phyloP scores from a whole-genome alignment of 306 rosid genomes.

The Trifolium repens region DNA sequence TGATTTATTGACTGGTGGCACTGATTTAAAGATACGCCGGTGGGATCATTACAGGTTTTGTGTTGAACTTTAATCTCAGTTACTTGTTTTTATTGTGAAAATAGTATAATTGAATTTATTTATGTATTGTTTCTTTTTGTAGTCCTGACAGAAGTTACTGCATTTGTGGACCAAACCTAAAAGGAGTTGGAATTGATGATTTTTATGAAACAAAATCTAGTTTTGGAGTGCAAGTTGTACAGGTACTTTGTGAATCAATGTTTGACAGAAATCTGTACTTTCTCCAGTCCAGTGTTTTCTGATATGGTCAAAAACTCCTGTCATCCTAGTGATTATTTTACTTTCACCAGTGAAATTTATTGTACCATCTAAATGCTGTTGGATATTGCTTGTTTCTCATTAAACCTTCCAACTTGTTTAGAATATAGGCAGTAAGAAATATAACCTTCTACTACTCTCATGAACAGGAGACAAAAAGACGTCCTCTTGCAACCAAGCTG shows the following conservation, averaged over 20 bases:
- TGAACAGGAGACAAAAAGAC: conserved; percentile 80
- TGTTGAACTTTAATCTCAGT: conserved; percentile 33
- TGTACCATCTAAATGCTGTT: conserved; percentile 28
- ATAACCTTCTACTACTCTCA: conserved; percentile 37
- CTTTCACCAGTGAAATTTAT: background rate
- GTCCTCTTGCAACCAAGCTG: conserved; percentile 70
- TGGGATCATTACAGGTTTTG: conserved; percentile 90
- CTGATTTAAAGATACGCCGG: conserved; percentile 93
- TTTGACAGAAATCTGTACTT: conserved; percentile 12
- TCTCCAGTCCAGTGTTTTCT: background rate
- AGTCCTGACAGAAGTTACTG: conserved; percentile 92
- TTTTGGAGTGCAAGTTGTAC: conserved; percentile 93
- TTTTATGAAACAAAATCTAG: conserved; percentile 77
- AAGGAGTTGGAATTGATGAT: conserved; percentile 78
- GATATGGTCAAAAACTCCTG: background rate
- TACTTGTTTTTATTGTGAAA: conserved; percentile 27
- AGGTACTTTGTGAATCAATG: conserved; percentile 59
- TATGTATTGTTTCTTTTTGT: conserved; percentile 43
- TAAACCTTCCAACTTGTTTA: conserved; percentile 21
- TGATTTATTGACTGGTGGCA: conserved; percentile 90
- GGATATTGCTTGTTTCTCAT: conserved; percentile 28
- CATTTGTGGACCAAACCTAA: conserved; percentile 87
- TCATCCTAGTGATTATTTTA: background rate
- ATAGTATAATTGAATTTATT: conserved; percentile 28
- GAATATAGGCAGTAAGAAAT: conserved; percentile 26